Evolutionary conservation across 768 basidiomycete species (phyloP).

Genomic region (Leccinum incarnatum): DNA sequence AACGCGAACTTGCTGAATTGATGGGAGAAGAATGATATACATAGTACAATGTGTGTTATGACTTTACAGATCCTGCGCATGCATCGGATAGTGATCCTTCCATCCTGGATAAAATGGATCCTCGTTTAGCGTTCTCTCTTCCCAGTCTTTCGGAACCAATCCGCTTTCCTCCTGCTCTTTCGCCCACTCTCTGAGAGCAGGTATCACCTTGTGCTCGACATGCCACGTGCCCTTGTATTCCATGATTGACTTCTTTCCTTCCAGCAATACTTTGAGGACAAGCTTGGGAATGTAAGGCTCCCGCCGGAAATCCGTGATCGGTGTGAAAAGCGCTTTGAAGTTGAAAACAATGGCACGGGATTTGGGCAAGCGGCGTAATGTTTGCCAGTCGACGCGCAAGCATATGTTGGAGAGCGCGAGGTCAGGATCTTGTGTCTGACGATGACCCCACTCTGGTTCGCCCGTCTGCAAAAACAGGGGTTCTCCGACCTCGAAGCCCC

Average conservation of each 20-base stretch:
- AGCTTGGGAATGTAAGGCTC: constrained; percentile 50
- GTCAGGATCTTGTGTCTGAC: constrained; percentile 34
- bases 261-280: constrained; percentile 41
- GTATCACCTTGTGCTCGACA: constrained; percentile 43
- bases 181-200: constrained; percentile 45
- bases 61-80: constrained; percentile 7
- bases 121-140: constrained; percentile 48
- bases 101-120: constrained; percentile 52
- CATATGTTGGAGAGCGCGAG: constrained; percentile 40
- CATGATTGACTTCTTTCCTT: constrained; percentile 38
- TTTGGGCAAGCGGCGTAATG: constrained; percentile 45
- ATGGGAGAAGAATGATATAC: constrained; percentile 40
- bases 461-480: constrained; percentile 44
- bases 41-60: background rate
- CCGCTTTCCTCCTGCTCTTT: constrained; percentile 47
- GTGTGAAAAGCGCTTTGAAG: constrained; percentile 54
- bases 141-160: constrained; percentile 46
- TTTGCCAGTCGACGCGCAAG: constrained; percentile 57
- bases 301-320: constrained; percentile 39
- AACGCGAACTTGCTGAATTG: constrained; percentile 82
- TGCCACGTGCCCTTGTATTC: constrained; percentile 44
- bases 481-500: constrained; percentile 50
- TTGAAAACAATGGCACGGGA: constrained; percentile 52
- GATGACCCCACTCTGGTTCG: constrained; percentile 36
- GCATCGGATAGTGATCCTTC: constrained; percentile 29